These are phyloP conservation scores for Ophiostoma quercus DNA, from an alignment of 2,329 filamentous ascomycete genomes.

Conservation along the genomic window DNA sequence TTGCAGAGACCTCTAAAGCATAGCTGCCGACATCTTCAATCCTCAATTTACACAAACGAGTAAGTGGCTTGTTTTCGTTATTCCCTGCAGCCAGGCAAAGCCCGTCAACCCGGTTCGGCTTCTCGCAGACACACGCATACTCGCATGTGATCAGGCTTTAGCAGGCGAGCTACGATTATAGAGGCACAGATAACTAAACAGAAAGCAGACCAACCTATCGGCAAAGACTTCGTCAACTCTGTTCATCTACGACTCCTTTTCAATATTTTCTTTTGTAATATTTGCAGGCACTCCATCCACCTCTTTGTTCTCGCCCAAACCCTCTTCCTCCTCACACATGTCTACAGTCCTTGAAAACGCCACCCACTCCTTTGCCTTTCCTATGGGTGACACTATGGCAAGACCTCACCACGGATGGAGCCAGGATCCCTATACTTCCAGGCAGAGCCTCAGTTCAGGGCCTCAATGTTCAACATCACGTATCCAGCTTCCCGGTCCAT, in stretches of 20 bases:
- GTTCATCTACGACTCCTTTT: not conserved
- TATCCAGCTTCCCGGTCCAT: not conserved
- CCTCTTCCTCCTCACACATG: conserved; percentile 31
- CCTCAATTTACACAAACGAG: conserved; percentile 19
- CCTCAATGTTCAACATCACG: not conserved
- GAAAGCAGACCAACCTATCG: not conserved
- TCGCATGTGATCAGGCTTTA: not conserved
- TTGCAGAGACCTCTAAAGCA: not conserved
- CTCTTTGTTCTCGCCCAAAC: not conserved
- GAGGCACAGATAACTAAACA: not conserved
- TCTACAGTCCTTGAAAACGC: conserved; percentile 32
- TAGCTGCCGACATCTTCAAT: conserved; percentile 7
- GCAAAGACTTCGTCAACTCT: not conserved
- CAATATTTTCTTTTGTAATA: not conserved
- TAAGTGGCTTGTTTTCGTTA: not conserved
- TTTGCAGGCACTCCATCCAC: not conserved
- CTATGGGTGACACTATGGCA: conserved; percentile 37
- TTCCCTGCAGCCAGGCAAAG: conserved; percentile 14
- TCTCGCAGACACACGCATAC: conserved; percentile 23
- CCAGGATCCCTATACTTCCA: conserved; percentile 28
- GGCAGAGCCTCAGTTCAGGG: not conserved
- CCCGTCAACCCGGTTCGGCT: conserved; percentile 25
- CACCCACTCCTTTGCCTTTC: conserved; percentile 33
- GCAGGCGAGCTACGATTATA: conserved; percentile 9
- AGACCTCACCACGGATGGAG: conserved; percentile 34